Evolutionary conservation across 768 basidiomycete genomes (phyloP).

Genomic region (Floccularia luteovirens): DNA sequence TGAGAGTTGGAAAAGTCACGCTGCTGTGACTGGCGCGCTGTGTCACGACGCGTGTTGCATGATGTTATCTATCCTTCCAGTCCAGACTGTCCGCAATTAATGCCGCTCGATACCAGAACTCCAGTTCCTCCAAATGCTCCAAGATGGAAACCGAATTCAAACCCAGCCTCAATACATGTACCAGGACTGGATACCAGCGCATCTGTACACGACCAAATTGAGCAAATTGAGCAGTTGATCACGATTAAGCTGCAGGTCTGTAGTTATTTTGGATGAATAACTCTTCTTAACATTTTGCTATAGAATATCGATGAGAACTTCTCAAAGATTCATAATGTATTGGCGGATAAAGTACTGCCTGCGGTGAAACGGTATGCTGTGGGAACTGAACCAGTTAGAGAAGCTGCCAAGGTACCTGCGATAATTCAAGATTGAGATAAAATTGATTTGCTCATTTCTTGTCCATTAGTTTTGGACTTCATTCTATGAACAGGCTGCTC

Average conservation of each 20-base stretch:
- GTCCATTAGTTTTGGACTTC: conserved; percentile 82
- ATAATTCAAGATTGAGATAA: conserved; percentile 2
- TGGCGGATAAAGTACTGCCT: conserved; percentile 77
- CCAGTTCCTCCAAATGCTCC: conserved; percentile 52
- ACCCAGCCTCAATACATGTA: conserved; percentile 58
- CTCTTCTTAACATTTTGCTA: conserved; percentile 2
- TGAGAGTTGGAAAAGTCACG: too few relatives aligned
- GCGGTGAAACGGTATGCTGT: conserved; percentile 87
- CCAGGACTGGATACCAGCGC: conserved; percentile 69
- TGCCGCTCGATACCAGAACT: too few relatives aligned
- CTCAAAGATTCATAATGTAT: conserved; percentile 77
- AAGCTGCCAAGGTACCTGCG: conserved; percentile 82
- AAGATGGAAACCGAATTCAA: conserved; percentile 58
- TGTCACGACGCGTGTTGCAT: too few relatives aligned
- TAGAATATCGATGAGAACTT: conserved; percentile 94
- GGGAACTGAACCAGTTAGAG: conserved; percentile 79
- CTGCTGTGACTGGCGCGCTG: too few relatives aligned
- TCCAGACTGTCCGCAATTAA: too few relatives aligned
- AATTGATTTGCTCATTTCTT: background rate
- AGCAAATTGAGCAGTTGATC: conserved; percentile 93
- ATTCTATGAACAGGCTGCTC: conserved; percentile 92
- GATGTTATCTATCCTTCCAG: too few relatives aligned
- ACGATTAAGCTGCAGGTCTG: conserved; percentile 83
- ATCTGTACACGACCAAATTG: conserved; percentile 74
- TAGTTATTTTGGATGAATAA: conserved; percentile 1